A percentile compares a stretch with the other conserved stretches of the same genome.
Evolutionary conservation across 768 basidiomycete species (phyloP).

Genomic region (Crepidotus variabilis): DNA sequence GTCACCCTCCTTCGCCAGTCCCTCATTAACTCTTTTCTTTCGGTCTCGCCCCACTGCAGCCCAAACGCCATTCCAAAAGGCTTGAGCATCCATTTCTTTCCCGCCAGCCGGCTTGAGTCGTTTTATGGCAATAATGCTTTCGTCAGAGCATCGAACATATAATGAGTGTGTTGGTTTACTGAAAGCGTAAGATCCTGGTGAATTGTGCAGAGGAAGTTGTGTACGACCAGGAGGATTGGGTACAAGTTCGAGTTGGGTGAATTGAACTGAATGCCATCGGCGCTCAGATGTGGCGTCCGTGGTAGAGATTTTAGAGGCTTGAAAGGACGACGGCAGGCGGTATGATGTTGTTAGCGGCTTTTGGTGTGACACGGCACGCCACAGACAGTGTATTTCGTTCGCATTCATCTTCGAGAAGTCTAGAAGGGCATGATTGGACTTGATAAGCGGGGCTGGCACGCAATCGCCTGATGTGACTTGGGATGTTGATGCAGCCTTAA

Average conservation of each 20-base stretch:
- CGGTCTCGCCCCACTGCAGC: slow-evolving; percentile 1
- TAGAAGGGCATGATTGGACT: slow-evolving; percentile 43
- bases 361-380: slow-evolving; percentile 71
- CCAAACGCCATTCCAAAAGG: slow-evolving; percentile 19
- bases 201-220: background rate
- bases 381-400: slow-evolving; percentile 44
- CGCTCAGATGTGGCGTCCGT: background rate
- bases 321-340: background rate
- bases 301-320: too few relatives aligned
- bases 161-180: slow-evolving; percentile 7
- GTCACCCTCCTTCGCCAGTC: background rate
- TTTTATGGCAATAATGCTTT: slow-evolving; percentile 11
- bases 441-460: slow-evolving; percentile 60
- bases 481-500: slow-evolving; percentile 43
- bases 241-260: slow-evolving; percentile 13
- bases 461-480: slow-evolving; percentile 39
- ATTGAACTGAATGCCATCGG: background rate
- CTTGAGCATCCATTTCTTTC: slow-evolving; percentile 12
- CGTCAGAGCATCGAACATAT: slow-evolving; percentile 12
- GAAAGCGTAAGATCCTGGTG: slow-evolving; percentile 8
- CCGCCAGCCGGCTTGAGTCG: slow-evolving; percentile 19
- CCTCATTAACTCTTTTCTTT: background rate
- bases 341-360: slow-evolving; percentile 25
- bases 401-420: slow-evolving; percentile 60
- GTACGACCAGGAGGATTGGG: background rate